A percentile compares a stretch with the other conserved stretches of the same genome.
These are phyloP conservation scores for Lasiodiplodia sp. DNA, from an alignment of 2,329 filamentous ascomycete genomes.

Conservation along the genomic window DNA sequence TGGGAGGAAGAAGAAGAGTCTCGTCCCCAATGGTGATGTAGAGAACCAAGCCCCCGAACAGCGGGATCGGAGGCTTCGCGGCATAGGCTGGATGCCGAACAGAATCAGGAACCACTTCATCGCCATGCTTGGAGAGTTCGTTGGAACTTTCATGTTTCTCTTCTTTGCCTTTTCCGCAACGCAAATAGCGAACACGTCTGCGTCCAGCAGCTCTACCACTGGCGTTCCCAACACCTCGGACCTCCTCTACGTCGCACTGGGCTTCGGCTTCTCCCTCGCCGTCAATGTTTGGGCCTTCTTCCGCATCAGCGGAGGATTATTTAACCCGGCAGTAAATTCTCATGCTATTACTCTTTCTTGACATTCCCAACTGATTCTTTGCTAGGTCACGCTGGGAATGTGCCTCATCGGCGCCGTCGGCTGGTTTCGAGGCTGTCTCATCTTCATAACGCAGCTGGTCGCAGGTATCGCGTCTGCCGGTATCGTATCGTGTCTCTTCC, in stretches of 20 bases:
- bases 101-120: constrained; percentile 51
- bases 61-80: constrained; percentile 45
- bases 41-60: constrained; percentile 37
- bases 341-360: constrained; percentile 40
- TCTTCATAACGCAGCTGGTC: constrained; percentile 45
- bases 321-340: constrained; percentile 50
- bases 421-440: constrained; percentile 38
- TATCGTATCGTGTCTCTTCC: constrained; percentile 42
- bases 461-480: constrained; percentile 28
- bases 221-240: constrained; percentile 47
- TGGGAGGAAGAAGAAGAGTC: constrained; percentile 30
- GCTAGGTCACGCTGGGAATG: constrained; percentile 46
- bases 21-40: constrained; percentile 31
- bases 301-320: constrained; percentile 47
- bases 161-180: constrained; percentile 51
- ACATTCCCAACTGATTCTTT: constrained; percentile 42
- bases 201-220: constrained; percentile 40
- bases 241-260: constrained; percentile 48
- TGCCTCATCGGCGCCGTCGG: constrained; percentile 43
- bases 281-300: constrained; percentile 52
- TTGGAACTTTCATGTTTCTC: constrained; percentile 50
- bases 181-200: constrained; percentile 48
- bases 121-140: constrained; percentile 53
- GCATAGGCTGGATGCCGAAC: constrained; percentile 54
- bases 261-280: constrained; percentile 48